phyloP scores from a whole-genome alignment of 495 filamentous ascomycete genomes.

The Tetracladium setigerum region DNA sequence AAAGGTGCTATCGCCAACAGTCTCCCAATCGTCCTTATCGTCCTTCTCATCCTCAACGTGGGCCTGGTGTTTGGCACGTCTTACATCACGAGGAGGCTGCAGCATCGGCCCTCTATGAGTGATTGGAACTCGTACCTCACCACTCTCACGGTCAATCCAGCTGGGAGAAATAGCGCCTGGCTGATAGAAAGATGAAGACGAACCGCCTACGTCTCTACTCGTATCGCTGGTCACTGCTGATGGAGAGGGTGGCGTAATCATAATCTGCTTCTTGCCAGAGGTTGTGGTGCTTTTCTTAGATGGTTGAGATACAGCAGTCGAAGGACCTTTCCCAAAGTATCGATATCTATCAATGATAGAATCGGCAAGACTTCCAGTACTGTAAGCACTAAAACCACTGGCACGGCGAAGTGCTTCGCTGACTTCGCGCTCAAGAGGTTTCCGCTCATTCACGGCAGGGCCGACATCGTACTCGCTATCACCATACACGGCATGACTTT shows the following conservation, averaged over 20 bases:
- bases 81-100: background rate
- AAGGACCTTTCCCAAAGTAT: background rate
- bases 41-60: constrained; percentile 24
- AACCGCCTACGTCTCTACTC: background rate
- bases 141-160: constrained; percentile 1
- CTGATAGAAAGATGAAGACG: constrained; percentile 11
- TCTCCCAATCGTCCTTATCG: constrained; percentile 21
- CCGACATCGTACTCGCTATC: background rate
- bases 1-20: constrained; percentile 13
- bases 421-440: constrained; percentile 15
- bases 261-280: background rate
- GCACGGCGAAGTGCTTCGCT: constrained; percentile 14
- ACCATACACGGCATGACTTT: background rate
- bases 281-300: too few species aligned
- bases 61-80: constrained; percentile 38
- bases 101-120: background rate
- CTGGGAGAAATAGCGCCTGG: constrained; percentile 3
- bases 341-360: constrained; percentile 1
- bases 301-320: background rate
- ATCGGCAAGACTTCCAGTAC: constrained; percentile 5
- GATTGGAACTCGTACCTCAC: constrained; percentile 11
- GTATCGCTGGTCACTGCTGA: background rate
- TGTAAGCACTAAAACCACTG: constrained; percentile 13
- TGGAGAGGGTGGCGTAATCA: background rate
- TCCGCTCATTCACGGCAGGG: background rate